phyloP scores from a whole-genome alignment of 2,329 filamentous ascomycete species.

The Talaromyces marneffei region DNA sequence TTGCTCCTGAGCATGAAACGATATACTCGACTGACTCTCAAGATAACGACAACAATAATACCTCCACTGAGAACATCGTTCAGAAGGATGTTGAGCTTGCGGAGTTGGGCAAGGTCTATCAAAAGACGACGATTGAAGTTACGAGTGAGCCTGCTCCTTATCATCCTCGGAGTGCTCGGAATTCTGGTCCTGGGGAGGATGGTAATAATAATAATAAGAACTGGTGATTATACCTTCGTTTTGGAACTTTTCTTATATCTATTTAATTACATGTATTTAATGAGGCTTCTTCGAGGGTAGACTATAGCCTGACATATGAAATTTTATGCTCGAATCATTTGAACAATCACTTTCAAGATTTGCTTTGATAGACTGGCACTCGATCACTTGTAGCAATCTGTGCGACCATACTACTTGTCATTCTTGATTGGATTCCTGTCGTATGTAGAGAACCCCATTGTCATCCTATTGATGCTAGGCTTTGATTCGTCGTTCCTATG shows the following conservation, averaged over 20 bases:
- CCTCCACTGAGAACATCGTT: slow-evolving; percentile 42
- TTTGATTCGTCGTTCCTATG: too few species aligned
- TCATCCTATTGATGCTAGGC: too few species aligned
- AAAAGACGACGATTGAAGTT: slow-evolving; percentile 42
- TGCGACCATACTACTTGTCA: too few species aligned
- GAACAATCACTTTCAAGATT: background rate
- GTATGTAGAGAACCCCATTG: too few species aligned
- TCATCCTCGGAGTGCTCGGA: background rate
- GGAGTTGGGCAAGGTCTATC: slow-evolving; percentile 37
- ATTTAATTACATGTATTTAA: background rate
- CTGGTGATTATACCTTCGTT: background rate
- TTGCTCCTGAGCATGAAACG: slow-evolving; percentile 25
- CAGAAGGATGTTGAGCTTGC: slow-evolving; percentile 27
- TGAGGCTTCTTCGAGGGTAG: background rate
- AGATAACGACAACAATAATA: background rate
- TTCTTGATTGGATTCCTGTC: too few species aligned
- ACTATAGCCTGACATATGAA: background rate
- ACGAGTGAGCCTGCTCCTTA: slow-evolving; percentile 19
- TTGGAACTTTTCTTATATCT: background rate
- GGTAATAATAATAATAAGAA: too few species aligned
- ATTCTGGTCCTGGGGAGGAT: background rate
- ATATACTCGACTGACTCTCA: slow-evolving; percentile 20
- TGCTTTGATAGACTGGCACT: background rate
- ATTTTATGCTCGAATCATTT: background rate
- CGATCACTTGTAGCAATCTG: background rate